Conservation (phyloP, 2,329 filamentous ascomycete genomes). For the Colletotrichum abscissum region DNA sequence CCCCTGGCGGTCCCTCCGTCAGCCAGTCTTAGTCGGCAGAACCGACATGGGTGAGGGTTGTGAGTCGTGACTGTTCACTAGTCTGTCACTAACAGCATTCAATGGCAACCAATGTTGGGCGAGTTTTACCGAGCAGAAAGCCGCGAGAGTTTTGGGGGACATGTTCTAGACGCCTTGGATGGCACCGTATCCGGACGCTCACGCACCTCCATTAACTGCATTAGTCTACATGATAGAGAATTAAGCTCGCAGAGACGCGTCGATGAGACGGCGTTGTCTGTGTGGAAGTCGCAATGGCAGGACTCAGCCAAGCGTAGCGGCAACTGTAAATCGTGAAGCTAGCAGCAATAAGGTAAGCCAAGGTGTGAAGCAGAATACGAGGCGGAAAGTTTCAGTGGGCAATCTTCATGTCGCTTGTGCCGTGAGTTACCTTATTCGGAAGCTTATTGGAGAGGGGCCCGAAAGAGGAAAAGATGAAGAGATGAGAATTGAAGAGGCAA, state of each 20-base stretch:
- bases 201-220: background rate
- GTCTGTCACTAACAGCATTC: background rate
- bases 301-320: background rate
- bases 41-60: background rate
- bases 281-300: background rate
- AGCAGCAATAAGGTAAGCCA: background rate
- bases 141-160: background rate
- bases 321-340: background rate
- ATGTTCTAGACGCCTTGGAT: background rate
- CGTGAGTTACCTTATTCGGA: background rate
- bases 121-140: background rate
- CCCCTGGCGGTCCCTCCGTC: background rate
- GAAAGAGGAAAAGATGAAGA: background rate
- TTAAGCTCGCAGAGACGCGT: background rate
- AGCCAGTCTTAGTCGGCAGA: background rate
- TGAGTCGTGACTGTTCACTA: background rate
- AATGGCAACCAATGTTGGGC: background rate
- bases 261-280: background rate
- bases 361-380: background rate
- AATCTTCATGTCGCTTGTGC: background rate
- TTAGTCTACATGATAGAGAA: background rate
- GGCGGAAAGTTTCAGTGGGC: background rate
- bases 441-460: background rate
- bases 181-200: background rate
- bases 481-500: background rate